phyloP scores from a whole-genome alignment of 73 alveolate genomes.

The Blepharisma japonicum region DNA sequence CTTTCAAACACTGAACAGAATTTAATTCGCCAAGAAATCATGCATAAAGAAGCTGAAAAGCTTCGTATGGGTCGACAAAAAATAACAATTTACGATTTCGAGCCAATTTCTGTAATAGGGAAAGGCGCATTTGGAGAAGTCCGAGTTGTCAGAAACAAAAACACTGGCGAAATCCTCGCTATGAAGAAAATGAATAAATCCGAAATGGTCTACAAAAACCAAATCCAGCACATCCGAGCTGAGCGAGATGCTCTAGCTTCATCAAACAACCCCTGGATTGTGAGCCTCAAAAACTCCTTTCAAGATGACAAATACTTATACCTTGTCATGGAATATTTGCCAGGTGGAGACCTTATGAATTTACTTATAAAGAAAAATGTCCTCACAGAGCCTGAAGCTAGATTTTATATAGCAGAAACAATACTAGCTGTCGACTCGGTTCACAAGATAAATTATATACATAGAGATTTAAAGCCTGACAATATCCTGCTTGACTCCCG shows the following conservation, averaged over 20 bases:
- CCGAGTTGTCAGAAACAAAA: slow-evolving; percentile 55
- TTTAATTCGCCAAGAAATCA: slow-evolving; percentile 51
- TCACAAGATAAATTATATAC: slow-evolving; percentile 80
- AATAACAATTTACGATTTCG: slow-evolving; percentile 47
- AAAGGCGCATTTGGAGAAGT: slow-evolving; percentile 91
- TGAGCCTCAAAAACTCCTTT: slow-evolving; percentile 47
- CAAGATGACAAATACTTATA: slow-evolving; percentile 51
- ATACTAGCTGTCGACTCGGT: slow-evolving; percentile 83
- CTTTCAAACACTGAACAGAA: slow-evolving; percentile 49
- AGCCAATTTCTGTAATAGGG: slow-evolving; percentile 63
- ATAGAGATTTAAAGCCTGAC: slow-evolving; percentile 85
- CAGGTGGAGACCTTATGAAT: slow-evolving; percentile 75
- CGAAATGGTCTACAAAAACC: slow-evolving; percentile 69
- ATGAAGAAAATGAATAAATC: slow-evolving; percentile 63
- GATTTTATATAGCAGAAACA: slow-evolving; percentile 78
- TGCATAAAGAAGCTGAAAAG: slow-evolving; percentile 51
- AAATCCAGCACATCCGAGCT: slow-evolving; percentile 59
- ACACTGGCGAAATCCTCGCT: slow-evolving; percentile 49
- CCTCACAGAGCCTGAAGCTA: slow-evolving; percentile 78
- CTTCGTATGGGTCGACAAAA: neutral
- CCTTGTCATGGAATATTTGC: slow-evolving; percentile 55
- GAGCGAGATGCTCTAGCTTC: slow-evolving; percentile 79
- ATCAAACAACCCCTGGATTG: slow-evolving; percentile 55
- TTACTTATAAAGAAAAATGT: slow-evolving; percentile 81
- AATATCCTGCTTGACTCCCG: slow-evolving; percentile 68